Conservation (phyloP, 148 eudicot genomes). For the Linanthus parryae region DNA sequence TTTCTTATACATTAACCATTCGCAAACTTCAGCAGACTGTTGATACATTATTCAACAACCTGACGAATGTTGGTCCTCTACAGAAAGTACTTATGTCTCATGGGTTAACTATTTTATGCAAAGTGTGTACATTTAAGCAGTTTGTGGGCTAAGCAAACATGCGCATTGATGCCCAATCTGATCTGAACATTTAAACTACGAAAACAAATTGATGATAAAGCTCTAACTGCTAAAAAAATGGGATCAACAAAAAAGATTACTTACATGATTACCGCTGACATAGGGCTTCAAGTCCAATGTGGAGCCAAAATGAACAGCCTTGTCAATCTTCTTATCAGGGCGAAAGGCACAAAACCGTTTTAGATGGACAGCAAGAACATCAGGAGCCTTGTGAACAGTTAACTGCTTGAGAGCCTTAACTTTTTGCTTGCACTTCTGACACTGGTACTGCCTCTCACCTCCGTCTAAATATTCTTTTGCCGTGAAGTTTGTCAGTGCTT, state of each 20-base stretch:
- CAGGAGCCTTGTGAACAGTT: slow-evolving; percentile 66
- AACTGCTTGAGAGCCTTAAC: slow-evolving; percentile 85
- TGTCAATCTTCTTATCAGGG: slow-evolving; percentile 70
- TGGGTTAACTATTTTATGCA: too few relatives aligned
- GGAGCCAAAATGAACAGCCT: slow-evolving; percentile 56
- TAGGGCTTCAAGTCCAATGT: slow-evolving; percentile 73
- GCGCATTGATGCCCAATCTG: too few relatives aligned
- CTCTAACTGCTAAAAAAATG: too few relatives aligned
- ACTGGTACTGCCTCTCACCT: slow-evolving; percentile 76
- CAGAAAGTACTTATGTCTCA: too few relatives aligned
- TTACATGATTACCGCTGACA: slow-evolving; percentile 67
- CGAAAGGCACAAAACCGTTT: slow-evolving; percentile 70
- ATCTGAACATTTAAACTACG: too few relatives aligned
- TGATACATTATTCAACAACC: too few relatives aligned
- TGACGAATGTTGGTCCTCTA: too few relatives aligned
- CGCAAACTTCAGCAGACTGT: too few relatives aligned
- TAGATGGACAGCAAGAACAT: slow-evolving; percentile 70
- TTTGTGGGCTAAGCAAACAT: too few relatives aligned
- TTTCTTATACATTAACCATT: too few relatives aligned
- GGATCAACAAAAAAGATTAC: slow-evolving; percentile 28
- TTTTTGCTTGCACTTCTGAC: slow-evolving; percentile 80
- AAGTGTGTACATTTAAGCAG: too few relatives aligned
- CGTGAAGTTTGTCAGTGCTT: slow-evolving; percentile 70
- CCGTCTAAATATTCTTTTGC: slow-evolving; percentile 78
- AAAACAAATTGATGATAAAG: too few relatives aligned